phyloP scores from a whole-genome alignment of 192 early-diverging fungal species.

The Umbelopsis sp. region DNA sequence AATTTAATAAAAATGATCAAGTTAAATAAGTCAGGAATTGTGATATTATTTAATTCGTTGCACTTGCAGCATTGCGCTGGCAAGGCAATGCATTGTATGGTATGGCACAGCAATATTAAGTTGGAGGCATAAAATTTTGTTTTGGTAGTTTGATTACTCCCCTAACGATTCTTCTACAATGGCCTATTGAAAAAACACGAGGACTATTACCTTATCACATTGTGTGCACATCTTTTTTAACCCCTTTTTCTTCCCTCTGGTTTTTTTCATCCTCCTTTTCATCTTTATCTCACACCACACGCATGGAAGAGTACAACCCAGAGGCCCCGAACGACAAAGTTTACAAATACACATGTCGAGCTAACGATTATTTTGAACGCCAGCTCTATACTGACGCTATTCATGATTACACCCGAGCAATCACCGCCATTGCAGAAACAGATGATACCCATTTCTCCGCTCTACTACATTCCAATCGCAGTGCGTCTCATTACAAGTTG shows the following conservation, averaged over 20 bases:
- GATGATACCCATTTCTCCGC: conserved; percentile 42
- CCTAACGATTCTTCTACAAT: neutral
- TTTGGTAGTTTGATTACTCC: neutral
- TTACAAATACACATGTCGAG: conserved; percentile 29
- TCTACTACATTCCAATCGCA: conserved; percentile 40
- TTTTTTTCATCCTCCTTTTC: neutral
- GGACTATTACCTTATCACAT: neutral
- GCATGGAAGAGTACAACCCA: conserved; percentile 16
- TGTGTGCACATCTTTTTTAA: neutral
- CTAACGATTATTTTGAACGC: conserved; percentile 57
- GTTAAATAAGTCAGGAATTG: no score
- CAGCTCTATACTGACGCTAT: conserved; percentile 54
- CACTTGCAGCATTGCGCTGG: no score
- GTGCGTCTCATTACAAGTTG: conserved; percentile 23
- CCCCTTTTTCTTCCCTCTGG: neutral
- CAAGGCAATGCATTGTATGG: no score
- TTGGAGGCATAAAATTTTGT: no score
- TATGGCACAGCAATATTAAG: no score
- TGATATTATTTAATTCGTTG: no score
- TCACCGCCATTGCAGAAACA: conserved; percentile 31
- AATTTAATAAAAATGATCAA: no score
- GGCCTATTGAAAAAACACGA: neutral
- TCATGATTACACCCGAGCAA: conserved; percentile 39
- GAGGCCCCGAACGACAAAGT: conserved; percentile 30
- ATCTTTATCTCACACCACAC: no score